phyloP scores from a whole-genome alignment of 2,329 filamentous ascomycete genomes.

The Grosmannia penicillata region DNA sequence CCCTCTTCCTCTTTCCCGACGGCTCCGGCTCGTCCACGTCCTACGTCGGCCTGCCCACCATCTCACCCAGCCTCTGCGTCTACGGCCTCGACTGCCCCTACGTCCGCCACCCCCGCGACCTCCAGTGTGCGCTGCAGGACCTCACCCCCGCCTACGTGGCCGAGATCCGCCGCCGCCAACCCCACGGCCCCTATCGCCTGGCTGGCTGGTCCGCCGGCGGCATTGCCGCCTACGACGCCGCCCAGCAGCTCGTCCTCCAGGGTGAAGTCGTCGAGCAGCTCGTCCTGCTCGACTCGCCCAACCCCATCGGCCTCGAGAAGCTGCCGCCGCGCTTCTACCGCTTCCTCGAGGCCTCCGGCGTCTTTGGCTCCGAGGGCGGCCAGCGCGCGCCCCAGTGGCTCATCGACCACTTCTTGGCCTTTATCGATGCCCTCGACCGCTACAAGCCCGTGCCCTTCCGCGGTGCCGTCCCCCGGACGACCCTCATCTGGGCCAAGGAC shows the following conservation, averaged over 20 bases:
- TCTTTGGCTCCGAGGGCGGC: neutral
- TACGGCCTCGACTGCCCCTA: neutral
- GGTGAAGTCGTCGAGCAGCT: neutral
- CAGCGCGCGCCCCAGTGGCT: neutral
- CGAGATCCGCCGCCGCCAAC: conserved; percentile 13
- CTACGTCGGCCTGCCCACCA: neutral
- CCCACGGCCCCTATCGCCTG: conserved; percentile 13
- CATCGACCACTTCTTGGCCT: neutral
- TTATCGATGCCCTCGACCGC: neutral
- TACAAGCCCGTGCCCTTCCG: neutral
- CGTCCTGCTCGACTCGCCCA: neutral
- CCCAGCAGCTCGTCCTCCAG: neutral
- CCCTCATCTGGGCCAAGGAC: neutral
- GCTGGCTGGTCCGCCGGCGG: neutral
- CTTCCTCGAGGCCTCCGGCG: neutral
- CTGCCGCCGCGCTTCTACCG: neutral
- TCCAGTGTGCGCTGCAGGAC: neutral
- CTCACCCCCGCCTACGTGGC: neutral
- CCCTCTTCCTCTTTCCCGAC: neutral
- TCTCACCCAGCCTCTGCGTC: neutral
- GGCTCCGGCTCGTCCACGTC: neutral
- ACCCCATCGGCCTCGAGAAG: neutral
- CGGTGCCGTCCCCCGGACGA: neutral
- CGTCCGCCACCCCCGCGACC: neutral
- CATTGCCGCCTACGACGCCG: neutral